Evolutionary conservation across 768 basidiomycete species (phyloP), one percentile per base, ranked within the genome.

Genomic region (Tricholoma matsutake): DNA sequence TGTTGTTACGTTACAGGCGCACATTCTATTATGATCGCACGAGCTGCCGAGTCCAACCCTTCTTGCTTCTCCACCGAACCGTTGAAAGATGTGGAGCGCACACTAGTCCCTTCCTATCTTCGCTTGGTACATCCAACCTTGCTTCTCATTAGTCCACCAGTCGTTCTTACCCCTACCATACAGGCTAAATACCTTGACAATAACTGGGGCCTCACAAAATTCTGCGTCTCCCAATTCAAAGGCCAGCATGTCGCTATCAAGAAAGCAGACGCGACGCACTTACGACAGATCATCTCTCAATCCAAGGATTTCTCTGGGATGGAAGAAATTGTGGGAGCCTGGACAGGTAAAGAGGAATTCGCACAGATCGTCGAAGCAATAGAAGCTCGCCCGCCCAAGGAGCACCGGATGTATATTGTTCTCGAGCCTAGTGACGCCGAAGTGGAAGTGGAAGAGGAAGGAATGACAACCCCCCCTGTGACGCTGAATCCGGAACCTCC

Each of bases 11-110:
- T 57, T 31, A 7, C 39, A 90, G 89, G 88, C 3, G 94, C 93
- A 10, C 86, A 91, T 67, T 95, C 94, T 0, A 88, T 94, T 41
- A 99, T 99, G 97, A 90, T 99, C 41, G 97, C 97, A 20, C 89
- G 95, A 5, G 94, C 89, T 1, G 97, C 96, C 6, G 97, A 99
- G 73, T 75, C 88, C 4, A 99, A 98, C 72, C 93, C 94, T 0
- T 87, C 91, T 0, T 90, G 94, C 66, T 98, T 98, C 78, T 84
- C 85, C 2, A 75, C 82, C 16, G 82, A 71, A 0, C 90, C 91
- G 2, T 76, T 93, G 25, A 70, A 77, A 11, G 90, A 94, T 65
- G 74, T 94, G 1, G 88, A 91, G 63, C 73, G 75, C 57, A 86
- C 82, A 4, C 76, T 97, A 28, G 76, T 92, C 52, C 89, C 90